These are phyloP conservation scores for Prunus kanzakura DNA, from an alignment of 306 rosid species.

Conservation along the genomic window DNA sequence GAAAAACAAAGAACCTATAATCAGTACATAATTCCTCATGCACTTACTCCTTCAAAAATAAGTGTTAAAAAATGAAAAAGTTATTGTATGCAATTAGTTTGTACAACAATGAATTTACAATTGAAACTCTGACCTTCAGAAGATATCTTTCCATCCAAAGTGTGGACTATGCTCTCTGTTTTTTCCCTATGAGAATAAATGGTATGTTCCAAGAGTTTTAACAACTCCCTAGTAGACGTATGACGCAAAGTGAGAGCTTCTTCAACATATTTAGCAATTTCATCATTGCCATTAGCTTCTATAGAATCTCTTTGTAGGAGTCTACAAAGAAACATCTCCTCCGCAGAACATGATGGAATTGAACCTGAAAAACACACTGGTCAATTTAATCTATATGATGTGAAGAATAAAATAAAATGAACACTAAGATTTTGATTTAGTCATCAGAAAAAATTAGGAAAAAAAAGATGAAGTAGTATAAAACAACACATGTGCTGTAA, in stretches of 20 bases:
- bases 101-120: constrained; percentile 13
- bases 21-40: constrained; percentile 22
- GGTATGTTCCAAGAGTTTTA: constrained; percentile 53
- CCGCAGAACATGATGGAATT: constrained; percentile 66
- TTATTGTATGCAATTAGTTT: constrained; percentile 1
- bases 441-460: background rate
- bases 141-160: constrained; percentile 46
- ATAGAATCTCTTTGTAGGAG: constrained; percentile 65
- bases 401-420: background rate
- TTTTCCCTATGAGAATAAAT: constrained; percentile 48
- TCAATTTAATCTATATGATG: constrained; percentile 24
- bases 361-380: constrained; percentile 52
- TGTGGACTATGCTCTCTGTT: constrained; percentile 42
- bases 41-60: constrained; percentile 18
- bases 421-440: background rate
- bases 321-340: constrained; percentile 81
- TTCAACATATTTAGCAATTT: constrained; percentile 46
- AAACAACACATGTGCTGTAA: background rate
- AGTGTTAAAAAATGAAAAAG: constrained; percentile 9
- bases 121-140: constrained; percentile 65
- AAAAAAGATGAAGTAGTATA: background rate
- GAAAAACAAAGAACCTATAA: constrained; percentile 24
- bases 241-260: constrained; percentile 69
- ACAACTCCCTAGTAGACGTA: constrained; percentile 51
- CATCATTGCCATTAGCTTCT: constrained; percentile 44